Percentiles rank a stretch among this genome's conserved stretches.
Evolutionary conservation across 768 basidiomycete species (phyloP).

Genomic region (Serpula lacrymans): DNA sequence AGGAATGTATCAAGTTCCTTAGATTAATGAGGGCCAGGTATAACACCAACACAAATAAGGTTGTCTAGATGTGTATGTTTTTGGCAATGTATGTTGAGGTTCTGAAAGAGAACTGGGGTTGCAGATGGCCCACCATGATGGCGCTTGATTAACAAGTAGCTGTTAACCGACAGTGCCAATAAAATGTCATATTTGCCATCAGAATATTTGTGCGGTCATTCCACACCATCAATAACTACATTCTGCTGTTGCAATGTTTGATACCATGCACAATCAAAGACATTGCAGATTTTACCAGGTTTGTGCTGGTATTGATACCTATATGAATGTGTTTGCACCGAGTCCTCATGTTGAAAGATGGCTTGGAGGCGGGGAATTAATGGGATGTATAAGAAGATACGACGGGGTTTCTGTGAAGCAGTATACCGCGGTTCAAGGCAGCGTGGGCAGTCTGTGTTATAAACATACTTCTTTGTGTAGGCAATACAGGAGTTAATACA

Average conservation of each 20-base stretch:
- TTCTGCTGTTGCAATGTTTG: conserved; percentile 14
- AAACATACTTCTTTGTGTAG: conserved; percentile 1
- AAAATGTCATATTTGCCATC: conserved; percentile 36
- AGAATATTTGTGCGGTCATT: conserved; percentile 30
- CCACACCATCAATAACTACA: conserved; percentile 25
- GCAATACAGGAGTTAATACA: conserved; percentile 23
- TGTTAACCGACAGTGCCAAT: conserved; percentile 39
- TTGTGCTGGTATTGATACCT: conserved; percentile 23
- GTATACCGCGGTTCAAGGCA: conserved; percentile 30
- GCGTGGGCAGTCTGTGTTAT: conserved; percentile 26
- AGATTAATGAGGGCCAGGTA: conserved; percentile 32
- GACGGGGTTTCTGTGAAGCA: conserved; percentile 16
- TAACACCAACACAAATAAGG: conserved; percentile 26
- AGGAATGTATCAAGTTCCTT: conserved; percentile 31
- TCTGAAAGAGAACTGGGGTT: not conserved
- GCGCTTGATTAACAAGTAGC: conserved; percentile 36
- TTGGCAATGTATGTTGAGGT: not conserved
- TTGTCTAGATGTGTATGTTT: conserved; percentile 5
- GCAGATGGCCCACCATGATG: conserved; percentile 12
- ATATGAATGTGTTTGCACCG: conserved; percentile 27
- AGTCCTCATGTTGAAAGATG: conserved; percentile 14
- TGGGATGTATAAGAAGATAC: conserved; percentile 35
- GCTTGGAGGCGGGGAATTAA: conserved; percentile 34
- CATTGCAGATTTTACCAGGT: conserved; percentile 12
- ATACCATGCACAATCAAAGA: conserved; percentile 35